phyloP scores from a whole-genome alignment of 1,139 yeast species.

The Pichia sp. region DNA sequence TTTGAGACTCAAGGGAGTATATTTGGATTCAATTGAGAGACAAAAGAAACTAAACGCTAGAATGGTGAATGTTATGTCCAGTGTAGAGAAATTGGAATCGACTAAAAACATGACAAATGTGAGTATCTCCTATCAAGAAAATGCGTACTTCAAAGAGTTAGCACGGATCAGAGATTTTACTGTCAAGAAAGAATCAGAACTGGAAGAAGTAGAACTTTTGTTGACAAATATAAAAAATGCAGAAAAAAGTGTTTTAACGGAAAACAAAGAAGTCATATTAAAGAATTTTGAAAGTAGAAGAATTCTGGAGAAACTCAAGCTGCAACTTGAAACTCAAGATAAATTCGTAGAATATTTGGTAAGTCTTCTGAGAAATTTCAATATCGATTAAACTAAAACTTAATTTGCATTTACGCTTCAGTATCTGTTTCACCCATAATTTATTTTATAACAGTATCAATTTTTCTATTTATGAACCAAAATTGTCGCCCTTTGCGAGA shows the following conservation, averaged over 20 bases:
- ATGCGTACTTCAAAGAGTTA: slow-evolving; percentile 23
- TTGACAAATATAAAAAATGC: slow-evolving; percentile 19
- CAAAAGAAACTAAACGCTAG: slow-evolving; percentile 21
- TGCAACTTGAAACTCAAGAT: slow-evolving; percentile 21
- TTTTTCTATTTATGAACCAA: background rate
- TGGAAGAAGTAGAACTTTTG: slow-evolving; percentile 14
- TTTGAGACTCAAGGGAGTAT: slow-evolving; percentile 13
- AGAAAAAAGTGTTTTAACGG: slow-evolving; percentile 14
- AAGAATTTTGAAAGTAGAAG: slow-evolving; percentile 9
- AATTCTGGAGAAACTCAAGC: slow-evolving; percentile 19
- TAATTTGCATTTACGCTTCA: background rate
- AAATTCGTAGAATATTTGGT: slow-evolving; percentile 18
- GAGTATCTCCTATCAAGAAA: slow-evolving; percentile 27
- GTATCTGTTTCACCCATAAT: background rate
- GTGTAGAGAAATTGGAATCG: slow-evolving; percentile 15
- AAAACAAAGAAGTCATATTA: slow-evolving; percentile 9
- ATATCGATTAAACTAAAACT: background rate
- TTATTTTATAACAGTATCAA: background rate
- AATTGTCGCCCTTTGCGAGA: no score
- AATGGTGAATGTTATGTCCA: slow-evolving; percentile 13
- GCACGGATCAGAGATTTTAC: slow-evolving; percentile 20
- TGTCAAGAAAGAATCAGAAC: slow-evolving; percentile 21
- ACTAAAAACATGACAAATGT: slow-evolving; percentile 12
- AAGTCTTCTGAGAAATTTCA: slow-evolving; percentile 15
- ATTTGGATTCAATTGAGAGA: slow-evolving; percentile 15